Evolutionary conservation across 139 green algal species (phyloP).

Genomic region (Micractinium conductrix): DNA sequence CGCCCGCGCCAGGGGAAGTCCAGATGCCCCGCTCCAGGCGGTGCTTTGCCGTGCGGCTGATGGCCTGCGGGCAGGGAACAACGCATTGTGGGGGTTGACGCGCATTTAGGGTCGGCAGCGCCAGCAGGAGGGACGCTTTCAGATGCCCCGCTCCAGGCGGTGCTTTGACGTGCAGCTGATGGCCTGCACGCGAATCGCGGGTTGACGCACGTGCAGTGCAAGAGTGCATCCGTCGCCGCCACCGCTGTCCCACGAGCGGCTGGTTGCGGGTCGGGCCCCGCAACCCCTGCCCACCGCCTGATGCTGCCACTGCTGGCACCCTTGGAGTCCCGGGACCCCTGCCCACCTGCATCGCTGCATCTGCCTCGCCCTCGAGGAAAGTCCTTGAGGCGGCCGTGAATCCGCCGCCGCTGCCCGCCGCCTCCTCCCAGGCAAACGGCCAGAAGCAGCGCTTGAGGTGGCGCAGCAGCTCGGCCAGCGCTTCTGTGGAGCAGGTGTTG

Average conservation of each 20-base stretch:
- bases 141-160: background rate
- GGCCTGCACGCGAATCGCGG: background rate
- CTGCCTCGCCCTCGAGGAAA: slow-evolving; percentile 34
- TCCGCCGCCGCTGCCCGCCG: slow-evolving; percentile 42
- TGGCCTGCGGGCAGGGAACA: slow-evolving; percentile 44
- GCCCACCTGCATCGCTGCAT: slow-evolving; percentile 36
- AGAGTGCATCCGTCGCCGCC: too few species aligned
- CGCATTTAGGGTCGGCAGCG: too few species aligned
- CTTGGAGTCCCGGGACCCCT: too few species aligned
- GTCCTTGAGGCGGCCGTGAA: slow-evolving; percentile 51
- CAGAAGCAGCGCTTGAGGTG: slow-evolving; percentile 87
- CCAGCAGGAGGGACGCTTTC: too few species aligned
- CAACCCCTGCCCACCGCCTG: too few species aligned
- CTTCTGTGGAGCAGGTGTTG: slow-evolving; percentile 68
- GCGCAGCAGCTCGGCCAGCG: slow-evolving; percentile 76
- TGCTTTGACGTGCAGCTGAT: background rate
- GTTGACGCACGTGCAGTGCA: too few species aligned
- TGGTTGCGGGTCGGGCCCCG: too few species aligned
- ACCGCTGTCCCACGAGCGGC: too few species aligned
- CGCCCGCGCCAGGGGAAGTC: slow-evolving; percentile 71
- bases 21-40: slow-evolving; percentile 86
- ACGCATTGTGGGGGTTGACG: too few species aligned
- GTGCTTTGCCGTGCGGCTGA: slow-evolving; percentile 67
- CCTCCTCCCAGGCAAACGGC: slow-evolving; percentile 80
- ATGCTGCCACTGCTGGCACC: too few species aligned